Evolutionary conservation across 2,329 filamentous ascomycete species (phyloP), one percentile per base, ranked within the genome.

Genomic region (Ramichloridium luteum): DNA sequence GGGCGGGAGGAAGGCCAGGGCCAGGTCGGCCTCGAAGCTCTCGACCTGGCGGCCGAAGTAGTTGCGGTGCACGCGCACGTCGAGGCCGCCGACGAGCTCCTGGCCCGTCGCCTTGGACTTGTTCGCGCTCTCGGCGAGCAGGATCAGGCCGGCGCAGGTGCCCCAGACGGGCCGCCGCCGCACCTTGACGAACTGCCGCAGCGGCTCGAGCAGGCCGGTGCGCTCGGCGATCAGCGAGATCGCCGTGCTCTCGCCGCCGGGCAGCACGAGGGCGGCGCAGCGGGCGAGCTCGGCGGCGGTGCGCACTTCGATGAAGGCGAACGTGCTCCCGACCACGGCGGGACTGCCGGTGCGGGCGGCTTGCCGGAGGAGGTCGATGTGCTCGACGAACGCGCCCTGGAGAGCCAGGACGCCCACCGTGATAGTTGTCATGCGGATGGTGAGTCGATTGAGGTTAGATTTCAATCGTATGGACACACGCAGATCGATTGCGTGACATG

Each of bases 31-130:
- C 49, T 90, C 75, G 56, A 96, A 96, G 52, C 81, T 92, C 59
- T 96, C 84, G 10, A 80, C 78, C 58, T 98, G 90, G 33, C 88
- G 73, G 3, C 90, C 90, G 51, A 94, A 98, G 56, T 94, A 84
- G 52, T 96, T 98, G 28, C 90, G 72, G 51, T 92, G 85, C 17
- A 96, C 86, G 27, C 83, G 70, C 20, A 98, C 86, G 50, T 85
- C 78, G 22, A 98, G 68, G 2, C 90, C 90, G 10, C 90, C 90
- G 40, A 98, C 84, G 32, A 96, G 69, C 37, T 93, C 84, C 57
- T 96, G 90, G 0, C 88, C 88, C 26, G 84, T 85, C 49, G 80
- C 77, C 55, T 94, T 96, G 22, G 82, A 85, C 40, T 78, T 73
- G 55, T 88, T 93, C 30, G 85, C 88, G 36, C 80, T 76, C 50